Evolutionary conservation across 2,329 filamentous ascomycete species (phyloP), one percentile per base, ranked within the genome.

Genomic region (Rugonectria rugulosa): DNA sequence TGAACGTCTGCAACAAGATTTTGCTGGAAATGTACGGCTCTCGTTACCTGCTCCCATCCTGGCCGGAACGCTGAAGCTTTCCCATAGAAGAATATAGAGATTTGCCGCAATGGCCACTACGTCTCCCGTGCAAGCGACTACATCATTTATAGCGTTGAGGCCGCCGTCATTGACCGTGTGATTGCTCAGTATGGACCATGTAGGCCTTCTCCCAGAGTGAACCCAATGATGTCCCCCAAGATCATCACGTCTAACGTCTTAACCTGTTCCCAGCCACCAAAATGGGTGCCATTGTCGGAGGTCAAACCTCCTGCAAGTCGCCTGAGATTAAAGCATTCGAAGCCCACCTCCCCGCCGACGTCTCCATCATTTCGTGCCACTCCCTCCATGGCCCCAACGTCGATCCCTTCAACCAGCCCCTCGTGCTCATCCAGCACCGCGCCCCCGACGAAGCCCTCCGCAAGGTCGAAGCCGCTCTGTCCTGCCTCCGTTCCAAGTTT

Each of bases 111-210:
- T 84, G 96, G 96, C 68, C 93, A 98, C 79, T 84, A 94, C 74
- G 95, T 99, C 68, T 97, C 95, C 67, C 88, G 95, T 77, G 88
- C 88, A 75, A 97, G 93, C 88, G 94, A 98, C 82, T 98, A 93
- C 76, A 97, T 97, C 78, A 92, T 99, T 73, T 99, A 99, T 83
- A 96, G 90, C 76, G 95, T 99, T 75, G 94, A 98, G 77, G 95
- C 95, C 59, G 92, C 92, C 68, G 85, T 88, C 63, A 96, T 99
- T 74, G 90, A 92, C 72, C 84, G 83, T 64, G 91, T 97, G 67
- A 95, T 97, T 69, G 89, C 88, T 60, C 81, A 89, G 68, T 99
- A 92, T 75, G 95, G 93, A 62, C 94, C 94, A 67, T 97, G 92
- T 97, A 92, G 66, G 38, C 53, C 42, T 49, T 46, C 37, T 42